Evolutionary conservation across 2,329 filamentous ascomycete genomes (phyloP).

Genomic region (Ilyonectria mors-panacis): DNA sequence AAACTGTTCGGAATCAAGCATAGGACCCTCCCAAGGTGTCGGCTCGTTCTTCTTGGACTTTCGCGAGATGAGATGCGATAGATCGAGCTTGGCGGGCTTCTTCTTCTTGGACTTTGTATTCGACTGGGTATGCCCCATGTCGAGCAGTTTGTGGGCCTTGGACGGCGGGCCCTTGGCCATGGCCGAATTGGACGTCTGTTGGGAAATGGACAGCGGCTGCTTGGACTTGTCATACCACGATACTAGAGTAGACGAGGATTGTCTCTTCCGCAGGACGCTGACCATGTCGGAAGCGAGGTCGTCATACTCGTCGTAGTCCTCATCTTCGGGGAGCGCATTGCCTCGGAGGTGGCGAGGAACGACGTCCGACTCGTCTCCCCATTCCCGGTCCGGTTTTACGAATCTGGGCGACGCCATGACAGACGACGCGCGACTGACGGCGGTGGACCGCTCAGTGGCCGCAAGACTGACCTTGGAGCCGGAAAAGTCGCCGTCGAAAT

Average conservation of each 20-base stretch:
- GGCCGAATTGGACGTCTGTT: conserved; percentile 71
- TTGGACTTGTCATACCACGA: conserved; percentile 72
- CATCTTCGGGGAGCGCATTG: conserved; percentile 26
- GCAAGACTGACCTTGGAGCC: conserved; percentile 42
- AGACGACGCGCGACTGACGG: conserved; percentile 31
- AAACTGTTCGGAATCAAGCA: conserved; percentile 56
- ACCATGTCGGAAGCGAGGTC: conserved; percentile 58
- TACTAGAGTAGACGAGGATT: conserved; percentile 69
- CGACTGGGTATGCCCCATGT: conserved; percentile 56
- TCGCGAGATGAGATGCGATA: conserved; percentile 60
- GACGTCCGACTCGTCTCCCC: conserved; percentile 48
- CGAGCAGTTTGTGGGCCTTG: conserved; percentile 63
- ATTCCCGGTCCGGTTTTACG: conserved; percentile 34
- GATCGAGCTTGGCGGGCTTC: conserved; percentile 66
- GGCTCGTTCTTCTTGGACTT: conserved; percentile 50
- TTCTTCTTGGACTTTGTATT: conserved; percentile 50
- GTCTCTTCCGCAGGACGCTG: conserved; percentile 61
- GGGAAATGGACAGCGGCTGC: conserved; percentile 69
- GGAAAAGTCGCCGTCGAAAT: conserved; percentile 45
- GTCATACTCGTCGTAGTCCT: conserved; percentile 39
- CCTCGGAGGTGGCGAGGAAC: conserved; percentile 43
- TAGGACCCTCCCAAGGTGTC: conserved; percentile 50
- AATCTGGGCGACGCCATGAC: conserved; percentile 9
- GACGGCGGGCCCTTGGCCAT: conserved; percentile 70
- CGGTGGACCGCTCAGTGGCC: conserved; percentile 30